These are phyloP conservation scores for Lentinula lateritia DNA, from an alignment of 768 basidiomycete species.

Conservation along the genomic window DNA sequence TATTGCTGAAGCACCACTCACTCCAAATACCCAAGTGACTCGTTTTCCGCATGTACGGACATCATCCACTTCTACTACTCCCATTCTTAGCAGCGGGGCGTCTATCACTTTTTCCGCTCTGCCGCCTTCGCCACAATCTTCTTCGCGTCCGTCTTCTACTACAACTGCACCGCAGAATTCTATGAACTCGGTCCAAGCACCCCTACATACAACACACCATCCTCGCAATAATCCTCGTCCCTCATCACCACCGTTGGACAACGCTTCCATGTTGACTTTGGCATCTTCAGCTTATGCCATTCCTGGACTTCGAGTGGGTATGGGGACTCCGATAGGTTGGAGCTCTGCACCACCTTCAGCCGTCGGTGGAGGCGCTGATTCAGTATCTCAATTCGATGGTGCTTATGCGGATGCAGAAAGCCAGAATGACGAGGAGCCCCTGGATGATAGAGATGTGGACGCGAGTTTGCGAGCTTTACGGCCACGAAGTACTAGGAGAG, in stretches of 20 bases:
- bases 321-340: constrained; percentile 31
- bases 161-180: constrained; percentile 9
- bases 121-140: constrained; percentile 40
- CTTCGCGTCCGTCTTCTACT: constrained; percentile 37
- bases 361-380: constrained; percentile 48
- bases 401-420: constrained; percentile 55
- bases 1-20: constrained; percentile 79
- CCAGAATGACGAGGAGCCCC: constrained; percentile 62
- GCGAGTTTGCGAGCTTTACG: constrained; percentile 89
- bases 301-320: constrained; percentile 47
- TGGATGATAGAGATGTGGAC: constrained; percentile 68
- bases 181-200: constrained; percentile 62
- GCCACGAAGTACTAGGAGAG: constrained; percentile 78
- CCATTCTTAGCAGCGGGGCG: constrained; percentile 39
- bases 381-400: constrained; percentile 68
- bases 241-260: constrained; percentile 83
- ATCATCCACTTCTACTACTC: constrained; percentile 45
- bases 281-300: constrained; percentile 90
- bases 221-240: constrained; percentile 95
- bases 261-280: constrained; percentile 88
- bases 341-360: constrained; percentile 45
- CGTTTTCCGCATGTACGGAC: constrained; percentile 59
- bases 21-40: constrained; percentile 46
- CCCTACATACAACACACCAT: constrained; percentile 86
- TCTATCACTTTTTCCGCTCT: constrained; percentile 75